These are phyloP conservation scores for Populus hybrid DNA, from an alignment of 441 rosid species.

Conservation along the genomic window DNA sequence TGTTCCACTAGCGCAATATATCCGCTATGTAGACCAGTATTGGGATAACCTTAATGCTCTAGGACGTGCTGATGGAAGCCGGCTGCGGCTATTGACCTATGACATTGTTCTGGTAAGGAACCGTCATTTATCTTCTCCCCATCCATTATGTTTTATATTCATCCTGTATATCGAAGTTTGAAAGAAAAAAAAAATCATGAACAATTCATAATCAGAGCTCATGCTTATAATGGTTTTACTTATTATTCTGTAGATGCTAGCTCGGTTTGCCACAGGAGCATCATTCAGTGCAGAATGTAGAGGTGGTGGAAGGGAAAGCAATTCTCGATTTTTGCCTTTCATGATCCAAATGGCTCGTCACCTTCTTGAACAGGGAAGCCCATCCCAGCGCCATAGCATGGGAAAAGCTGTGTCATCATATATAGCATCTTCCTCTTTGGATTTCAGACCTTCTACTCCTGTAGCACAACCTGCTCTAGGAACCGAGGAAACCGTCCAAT, in stretches of 20 bases:
- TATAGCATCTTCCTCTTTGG: constrained; percentile 53
- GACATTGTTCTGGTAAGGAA: constrained; percentile 65
- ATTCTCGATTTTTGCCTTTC: constrained; percentile 95
- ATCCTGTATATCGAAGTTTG: too few species aligned
- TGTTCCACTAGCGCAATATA: constrained; percentile 78
- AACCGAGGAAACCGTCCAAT: constrained; percentile 93
- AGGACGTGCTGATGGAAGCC: constrained; percentile 97
- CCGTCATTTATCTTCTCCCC: too few species aligned
- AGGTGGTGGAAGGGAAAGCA: constrained; percentile 99
- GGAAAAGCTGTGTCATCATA: constrained; percentile 81
- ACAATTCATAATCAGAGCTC: too few species aligned
- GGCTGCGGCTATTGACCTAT: constrained; percentile 90
- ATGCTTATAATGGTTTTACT: too few species aligned
- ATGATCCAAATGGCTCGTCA: constrained; percentile 99
- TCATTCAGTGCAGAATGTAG: constrained; percentile 85
- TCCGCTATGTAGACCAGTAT: constrained; percentile 87
- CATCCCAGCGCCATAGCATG: constrained; percentile 75
- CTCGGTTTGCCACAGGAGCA: constrained; percentile 99
- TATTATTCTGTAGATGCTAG: constrained; percentile 57
- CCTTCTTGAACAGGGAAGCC: constrained; percentile 96
- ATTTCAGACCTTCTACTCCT: constrained; percentile 41
- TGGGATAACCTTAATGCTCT: constrained; percentile 99
- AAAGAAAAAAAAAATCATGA: too few species aligned
- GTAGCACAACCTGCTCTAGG: constrained; percentile 61
- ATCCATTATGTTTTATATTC: too few species aligned